Base-by-base conservation (phyloP, 495 filamentous ascomycete genomes). In the Echria macrotheca region DNA sequence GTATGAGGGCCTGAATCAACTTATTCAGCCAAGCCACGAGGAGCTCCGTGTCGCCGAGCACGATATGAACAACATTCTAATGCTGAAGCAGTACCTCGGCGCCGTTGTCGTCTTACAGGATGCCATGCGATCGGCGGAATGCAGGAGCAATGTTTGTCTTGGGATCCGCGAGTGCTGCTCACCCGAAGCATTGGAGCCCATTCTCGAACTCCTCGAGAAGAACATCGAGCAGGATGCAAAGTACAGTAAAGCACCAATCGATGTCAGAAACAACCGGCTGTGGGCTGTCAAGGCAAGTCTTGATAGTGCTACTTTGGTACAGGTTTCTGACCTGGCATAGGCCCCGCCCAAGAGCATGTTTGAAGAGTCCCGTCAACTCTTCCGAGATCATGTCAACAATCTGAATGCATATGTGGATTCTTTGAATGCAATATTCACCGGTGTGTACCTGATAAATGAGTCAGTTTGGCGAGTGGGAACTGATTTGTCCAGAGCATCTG, bases 231-330 rank as follows among this genome's bases (percentile, higher is more conserved):
- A 87, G 39, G 85, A 93, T 63, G 84, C 86, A 1, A 76, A 74
- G 3, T 95, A 85, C 58, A 83, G 87, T 53, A 87, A 77, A 41
- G 79, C 81, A 32, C 87, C 93, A 2, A 75, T 97, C 8, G 93
- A 95, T 50, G 71, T 95, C 44, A 79, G 90, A 43, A 94, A 96
- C 56, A 94, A 98, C 64, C 75, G 93, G 40, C 89, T 87, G 10
- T 96, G 95, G 68, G 93, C 93, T 44, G 81, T 98, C 29, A 93
- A 85, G 73, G 88, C 89, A 56, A 49, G 54, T 56, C 5, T 24
- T 7, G 10, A 3, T 18, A 23, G 25, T 25, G 17, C 24, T 21
- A 5, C n/a, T n/a, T n/a, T n/a, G n/a, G n/a, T n/a, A n/a, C n/a
- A n/a, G n/a, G n/a, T n/a, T n/a, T n/a, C 4, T 36, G n/a, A n/a